Base-by-base conservation (phyloP, 1,284 basidiomycete genomes). In the Moesziomyces parantarcticus region DNA sequence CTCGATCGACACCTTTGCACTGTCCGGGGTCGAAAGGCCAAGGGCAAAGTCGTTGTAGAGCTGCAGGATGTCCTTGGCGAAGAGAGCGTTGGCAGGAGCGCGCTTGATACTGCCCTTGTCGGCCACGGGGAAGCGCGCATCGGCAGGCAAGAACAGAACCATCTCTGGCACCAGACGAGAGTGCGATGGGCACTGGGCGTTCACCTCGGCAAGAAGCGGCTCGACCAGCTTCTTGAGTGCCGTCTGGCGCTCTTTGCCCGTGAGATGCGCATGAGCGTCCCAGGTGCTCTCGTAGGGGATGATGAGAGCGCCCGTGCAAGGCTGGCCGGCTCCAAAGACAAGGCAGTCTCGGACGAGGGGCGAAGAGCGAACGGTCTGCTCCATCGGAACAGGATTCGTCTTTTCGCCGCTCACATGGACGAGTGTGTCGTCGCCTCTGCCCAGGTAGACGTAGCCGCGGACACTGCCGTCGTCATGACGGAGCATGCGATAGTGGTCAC, bases 391-490 rank as follows among this genome's bases (percentile, higher is more conserved):
- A 0, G 76, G 75, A 47, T 76, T 75, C 29, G 75, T 75, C 65
- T 78, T 77, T 52, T 78, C 72, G 45, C 76, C 76, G n/a, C 64
- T 74, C 22, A 58, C 54, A 25, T 78, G 76, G 21, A 88, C 86
- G 3, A 88, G 84, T 0, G 88, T 89, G 67, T 90, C 89, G 71
- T 90, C 89, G 43, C 88, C 80, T 22, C 89, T 84, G 2, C 89
- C 89, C 42, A 89, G 84, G 57, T 88, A 89, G 67, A 88, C 88
- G 83, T 87, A 88, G 34, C 84, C 83, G 46, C 86, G 81, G 0
- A 85, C 81, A 32, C 84, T 82, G 9, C 81, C 77, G 4, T 86
- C 83, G 53, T 89, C 87, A 50, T 85, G 85, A 14, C 59, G 52
- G 40, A 64, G 48, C 25, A 50, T 55, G 18, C 86, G 71, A 62